Evolutionary conservation across 225 moss, liverwort and hornwort species (phyloP), one percentile per base, ranked within the genome.

Genomic region (Antitrichia curtipendula): DNA sequence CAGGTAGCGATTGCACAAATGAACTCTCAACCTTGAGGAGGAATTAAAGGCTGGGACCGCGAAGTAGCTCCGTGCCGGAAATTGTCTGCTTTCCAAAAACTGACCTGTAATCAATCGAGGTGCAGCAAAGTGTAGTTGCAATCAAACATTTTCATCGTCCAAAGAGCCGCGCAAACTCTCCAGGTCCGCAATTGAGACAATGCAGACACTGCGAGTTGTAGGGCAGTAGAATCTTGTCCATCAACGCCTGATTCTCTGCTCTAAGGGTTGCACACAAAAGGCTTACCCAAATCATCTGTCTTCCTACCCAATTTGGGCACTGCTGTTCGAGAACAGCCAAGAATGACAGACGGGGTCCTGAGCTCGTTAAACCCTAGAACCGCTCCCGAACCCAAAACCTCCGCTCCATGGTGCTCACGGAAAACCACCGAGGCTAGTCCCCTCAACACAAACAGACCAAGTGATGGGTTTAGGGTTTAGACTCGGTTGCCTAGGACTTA

Each of bases 61-160:
- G 54, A 54, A 69, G 20, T 54, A 70, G 41, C 31, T 23, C 31
- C 40, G 58, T 22, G 58, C 43, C 41, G 12, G 32, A 43, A 27
- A 59, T 84, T 83, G 56, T 7, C 34, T 84, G 58, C 18, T 66
- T 62, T 32, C 62, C 62, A 29, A 57, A 52, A 61, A 75, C 52
- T 75, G 45, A 91, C 92, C 87, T 89, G 77, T 71, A 90, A 78
- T 78, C 38, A 78, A 40, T 38, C 52, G 93, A 86, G 65, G 86
- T 72, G 28, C 65, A 83, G 31, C 90, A 54, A 88, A 70, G 54
- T 87, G 63, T 58, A 68, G 64, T 88, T 77, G 56, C 82, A 72
- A 80, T 85, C 90, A 88, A 84, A 88, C 56, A 54, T 38, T 75
- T 86, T 87, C 75, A 65, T 80, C 65, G 25, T 87, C 87, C 68